Base-by-base conservation (phyloP, 805 yeast genomes). In the Sporopachydermia quercuum region DNA sequence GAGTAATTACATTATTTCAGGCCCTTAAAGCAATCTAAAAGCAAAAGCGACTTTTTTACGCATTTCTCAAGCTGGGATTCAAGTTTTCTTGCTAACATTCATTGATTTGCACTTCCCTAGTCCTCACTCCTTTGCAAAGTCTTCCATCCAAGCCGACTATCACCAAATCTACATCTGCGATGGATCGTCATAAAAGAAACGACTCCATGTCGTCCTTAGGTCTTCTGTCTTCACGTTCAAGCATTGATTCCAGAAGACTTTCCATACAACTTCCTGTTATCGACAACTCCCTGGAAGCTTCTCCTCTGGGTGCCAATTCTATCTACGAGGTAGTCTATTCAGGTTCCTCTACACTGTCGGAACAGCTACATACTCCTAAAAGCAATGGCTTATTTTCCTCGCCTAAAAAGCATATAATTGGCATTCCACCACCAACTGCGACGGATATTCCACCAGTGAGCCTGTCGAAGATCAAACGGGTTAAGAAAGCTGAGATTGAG, bases 371-470 rank as follows among this genome's bases (percentile, higher is more conserved):
- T 60, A 41, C 42, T 17, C 43, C 43, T 40, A 54, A 50, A 37
- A 53, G 58, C 40, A 49, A 49, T 47, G 51, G 47, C 41, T 55
- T 13, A 48, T 15, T 14, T 34, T 34, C 36, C 36, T 14, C 16
- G 6, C 36, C 16, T 39, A 55, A 60, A 6, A 66, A 74, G 0
- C 54, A 62, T 4, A 66, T 66, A 5, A 55, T 71, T 19, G 68
- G 68, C 46, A 52, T 79, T 17, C 62, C 63, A 34, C 68, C 74
- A 4, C 97, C 98, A 0, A 78, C 95, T 0, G 63, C 71, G 1
- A 67, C 69, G 38, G 97, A 91, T 51, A 89, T 89, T 6, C 95
- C 96, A 0, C 85, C 78, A 16, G 78, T 85, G 6, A 74, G 70
- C 37, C 61, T 89, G 34, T 62, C 78, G 3, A 72, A 71, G 19